Evolutionary conservation across 1,284 basidiomycete genomes (phyloP), one percentile per base, ranked within the genome.

Genomic region (Anthracocystis walkeri): DNA sequence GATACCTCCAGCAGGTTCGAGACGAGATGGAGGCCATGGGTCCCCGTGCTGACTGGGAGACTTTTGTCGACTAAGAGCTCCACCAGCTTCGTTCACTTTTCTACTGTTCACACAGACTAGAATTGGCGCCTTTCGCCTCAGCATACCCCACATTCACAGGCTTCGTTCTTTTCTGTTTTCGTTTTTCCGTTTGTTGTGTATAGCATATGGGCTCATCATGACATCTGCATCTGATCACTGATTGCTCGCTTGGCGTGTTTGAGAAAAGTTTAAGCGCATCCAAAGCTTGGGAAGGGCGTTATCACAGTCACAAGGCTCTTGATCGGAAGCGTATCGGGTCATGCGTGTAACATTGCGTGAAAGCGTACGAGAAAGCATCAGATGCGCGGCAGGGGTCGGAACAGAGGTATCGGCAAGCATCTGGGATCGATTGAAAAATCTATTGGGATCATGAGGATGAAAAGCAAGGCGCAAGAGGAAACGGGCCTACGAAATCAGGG

Each of bases 11-110:
- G 31, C 62, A 65, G 70, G 56, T 58, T 8, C 51, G 70, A 4
- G 70, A 67, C 44, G 50, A 67, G 53, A 72, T 72, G 70, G 64
- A 72, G 33, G 45, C 56, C 38, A 72, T 72, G 70, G 70, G 70
- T 10, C 64, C 70, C 21, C 59, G 70, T 7, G 41, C 64, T 27
- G 70, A 72, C 44, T 72, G 70, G 70, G 64, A 72, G 57, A 72
- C 70, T 6, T 72, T 72, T 10, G 70, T 72, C 48, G 70, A 72
- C 25, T 72, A 60, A 42, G 38, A 23, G 11, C 8, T 25, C 25
- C 42, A 33, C 7, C 21, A 8, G 42, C 21, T 45, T 11, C 11
- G 14, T 18, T 16, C 35, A 16, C 20, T 12, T n/a, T 20, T 20
- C 12, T 31, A 38, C 48, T 31, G 5, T 33, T 25, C 52, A 38